phyloP scores from a whole-genome alignment of 148 eudicot genomes.

The Vaccinium myrtillus region DNA sequence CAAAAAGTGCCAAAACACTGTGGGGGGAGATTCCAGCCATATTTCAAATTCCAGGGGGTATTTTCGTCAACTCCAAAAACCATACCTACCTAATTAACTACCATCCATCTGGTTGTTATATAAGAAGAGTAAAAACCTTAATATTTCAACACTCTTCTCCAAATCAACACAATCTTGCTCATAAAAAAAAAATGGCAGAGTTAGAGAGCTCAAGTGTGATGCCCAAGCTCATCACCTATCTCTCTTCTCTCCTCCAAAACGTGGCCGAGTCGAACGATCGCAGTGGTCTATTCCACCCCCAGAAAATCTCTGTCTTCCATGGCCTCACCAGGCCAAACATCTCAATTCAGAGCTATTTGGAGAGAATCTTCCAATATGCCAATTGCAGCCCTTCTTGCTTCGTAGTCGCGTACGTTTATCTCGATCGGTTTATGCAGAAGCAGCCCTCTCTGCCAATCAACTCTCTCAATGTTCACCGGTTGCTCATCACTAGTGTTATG shows the following conservation, averaged over 20 bases:
- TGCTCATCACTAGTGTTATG: constrained; percentile 59
- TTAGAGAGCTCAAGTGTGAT: constrained; percentile 36
- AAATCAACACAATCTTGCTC: not conserved
- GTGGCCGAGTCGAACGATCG: constrained; percentile 62
- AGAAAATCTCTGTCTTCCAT: constrained; percentile 55
- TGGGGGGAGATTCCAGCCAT: not conserved
- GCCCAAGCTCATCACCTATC: constrained; percentile 53
- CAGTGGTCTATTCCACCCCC: constrained; percentile 26
- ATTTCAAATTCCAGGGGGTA: constrained; percentile 5
- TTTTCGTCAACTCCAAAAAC: constrained; percentile 7
- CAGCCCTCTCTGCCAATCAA: constrained; percentile 49
- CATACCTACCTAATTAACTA: constrained; percentile 14
- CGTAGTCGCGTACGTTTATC: constrained; percentile 52
- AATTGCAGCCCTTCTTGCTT: constrained; percentile 60
- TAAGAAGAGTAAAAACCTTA: not conserved
- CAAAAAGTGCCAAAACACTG: not conserved
- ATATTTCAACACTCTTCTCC: not conserved
- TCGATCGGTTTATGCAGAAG: constrained; percentile 52
- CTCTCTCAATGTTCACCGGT: constrained; percentile 61
- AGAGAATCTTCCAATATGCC: constrained; percentile 50
- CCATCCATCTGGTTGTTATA: not conserved
- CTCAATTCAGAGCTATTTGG: constrained; percentile 51
- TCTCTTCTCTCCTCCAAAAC: constrained; percentile 59
- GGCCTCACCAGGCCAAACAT: constrained; percentile 61
- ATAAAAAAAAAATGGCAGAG: constrained; percentile 22